These are phyloP conservation scores for Talaromyces thailandensis DNA, from an alignment of 495 filamentous ascomycete genomes.

Conservation along the genomic window DNA sequence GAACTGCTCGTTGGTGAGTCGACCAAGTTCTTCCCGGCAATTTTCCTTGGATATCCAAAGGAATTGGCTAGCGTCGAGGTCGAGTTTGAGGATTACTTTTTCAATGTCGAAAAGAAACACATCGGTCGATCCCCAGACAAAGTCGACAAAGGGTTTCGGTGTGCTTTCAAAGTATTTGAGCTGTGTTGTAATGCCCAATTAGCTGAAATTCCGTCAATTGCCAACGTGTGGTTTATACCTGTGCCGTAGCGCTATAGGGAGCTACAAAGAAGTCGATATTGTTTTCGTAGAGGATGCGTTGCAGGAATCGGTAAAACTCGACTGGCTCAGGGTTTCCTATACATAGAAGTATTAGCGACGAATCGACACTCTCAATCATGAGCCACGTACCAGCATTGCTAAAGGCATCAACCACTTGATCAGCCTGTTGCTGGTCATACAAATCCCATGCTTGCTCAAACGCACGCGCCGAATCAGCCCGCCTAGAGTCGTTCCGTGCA, in stretches of 20 bases:
- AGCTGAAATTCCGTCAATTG: background rate
- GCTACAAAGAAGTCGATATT: constrained; percentile 74
- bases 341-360: background rate
- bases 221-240: constrained; percentile 42
- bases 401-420: constrained; percentile 74
- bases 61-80: constrained; percentile 58
- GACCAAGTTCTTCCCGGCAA: constrained; percentile 59
- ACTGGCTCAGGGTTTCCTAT: constrained; percentile 46
- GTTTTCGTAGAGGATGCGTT: constrained; percentile 59
- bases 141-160: constrained; percentile 59
- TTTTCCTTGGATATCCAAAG: constrained; percentile 61
- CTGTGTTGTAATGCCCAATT: constrained; percentile 29
- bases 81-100: constrained; percentile 70
- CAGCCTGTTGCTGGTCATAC: constrained; percentile 72
- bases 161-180: constrained; percentile 72
- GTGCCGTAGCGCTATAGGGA: constrained; percentile 82
- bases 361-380: background rate
- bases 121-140: constrained; percentile 79
- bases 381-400: constrained; percentile 59
- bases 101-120: constrained; percentile 79
- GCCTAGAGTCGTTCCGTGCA: constrained; percentile 33
- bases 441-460: constrained; percentile 68
- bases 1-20: constrained; percentile 64
- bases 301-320: constrained; percentile 64
- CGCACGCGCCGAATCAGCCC: constrained; percentile 30